A percentile compares a stretch with the other conserved stretches of the same genome.
Evolutionary conservation across 2,329 filamentous ascomycete species (phyloP).

Genomic region (Claviceps sp.): DNA sequence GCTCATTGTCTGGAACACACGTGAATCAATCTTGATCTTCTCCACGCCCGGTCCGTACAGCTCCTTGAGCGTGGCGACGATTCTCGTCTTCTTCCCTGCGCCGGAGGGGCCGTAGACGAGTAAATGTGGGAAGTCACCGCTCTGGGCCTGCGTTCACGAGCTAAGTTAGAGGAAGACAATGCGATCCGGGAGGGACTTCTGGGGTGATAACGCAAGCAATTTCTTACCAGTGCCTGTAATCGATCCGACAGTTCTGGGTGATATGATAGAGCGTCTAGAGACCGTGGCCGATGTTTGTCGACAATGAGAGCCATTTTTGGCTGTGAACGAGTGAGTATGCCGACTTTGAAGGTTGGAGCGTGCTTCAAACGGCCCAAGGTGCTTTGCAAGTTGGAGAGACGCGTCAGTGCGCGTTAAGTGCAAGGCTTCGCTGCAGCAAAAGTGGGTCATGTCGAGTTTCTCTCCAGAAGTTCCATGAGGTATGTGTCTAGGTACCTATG

Average conservation of each 20-base stretch:
- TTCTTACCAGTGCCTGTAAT: conserved; percentile 65
- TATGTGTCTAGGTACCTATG: accelerated
- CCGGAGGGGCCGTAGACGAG: conserved; percentile 94
- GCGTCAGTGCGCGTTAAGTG: conserved; percentile 27
- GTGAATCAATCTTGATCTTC: conserved; percentile 98
- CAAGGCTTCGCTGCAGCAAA: not conserved
- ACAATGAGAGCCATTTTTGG: conserved; percentile 53
- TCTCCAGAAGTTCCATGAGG: not conserved
- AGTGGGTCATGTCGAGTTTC: not conserved
- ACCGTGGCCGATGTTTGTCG: conserved; percentile 59
- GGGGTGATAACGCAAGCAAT: not conserved
- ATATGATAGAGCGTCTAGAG: conserved; percentile 69
- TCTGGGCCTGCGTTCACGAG: conserved; percentile 58
- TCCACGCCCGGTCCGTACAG: conserved; percentile 94
- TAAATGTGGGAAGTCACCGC: conserved; percentile 93
- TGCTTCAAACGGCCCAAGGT: conserved; percentile 8
- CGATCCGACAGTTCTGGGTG: conserved; percentile 80
- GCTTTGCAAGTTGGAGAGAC: conserved; percentile 16
- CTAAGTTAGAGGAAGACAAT: not conserved
- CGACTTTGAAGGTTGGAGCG: conserved; percentile 6
- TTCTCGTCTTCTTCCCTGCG: conserved; percentile 93
- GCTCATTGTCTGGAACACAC: conserved; percentile 87
- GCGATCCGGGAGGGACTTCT: not conserved
- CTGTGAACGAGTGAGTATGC: conserved; percentile 6
- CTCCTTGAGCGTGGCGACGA: conserved; percentile 89